A percentile compares a stretch with the other conserved stretches of the same genome.
Evolutionary conservation across 1,284 basidiomycete species (phyloP).

Genomic region (Leccinum brunneo-olivaceum): DNA sequence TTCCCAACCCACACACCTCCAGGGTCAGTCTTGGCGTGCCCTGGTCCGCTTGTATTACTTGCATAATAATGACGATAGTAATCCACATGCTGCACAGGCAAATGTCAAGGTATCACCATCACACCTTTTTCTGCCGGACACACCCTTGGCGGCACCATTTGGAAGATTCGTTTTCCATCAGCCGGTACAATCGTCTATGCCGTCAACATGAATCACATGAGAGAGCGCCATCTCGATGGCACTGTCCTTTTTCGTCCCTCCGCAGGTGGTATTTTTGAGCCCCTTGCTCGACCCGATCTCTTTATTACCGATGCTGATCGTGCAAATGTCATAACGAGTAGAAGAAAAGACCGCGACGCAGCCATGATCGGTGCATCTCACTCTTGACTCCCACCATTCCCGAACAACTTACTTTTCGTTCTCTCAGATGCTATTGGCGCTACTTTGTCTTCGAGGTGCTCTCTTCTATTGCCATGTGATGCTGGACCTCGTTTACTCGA

Average conservation of each 20-base stretch:
- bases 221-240: conserved; percentile 92
- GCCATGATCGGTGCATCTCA: conserved; percentile 70
- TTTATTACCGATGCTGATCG: conserved; percentile 92
- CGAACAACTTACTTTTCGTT: conserved; percentile 6
- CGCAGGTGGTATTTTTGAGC: conserved; percentile 78
- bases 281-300: conserved; percentile 82
- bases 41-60: conserved; percentile 5
- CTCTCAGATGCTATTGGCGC: conserved; percentile 60
- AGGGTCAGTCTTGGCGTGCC: conserved; percentile 51
- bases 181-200: conserved; percentile 95
- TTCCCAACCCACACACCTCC: conserved; percentile 91
- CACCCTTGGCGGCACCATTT: conserved; percentile 93
- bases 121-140: conserved; percentile 96
- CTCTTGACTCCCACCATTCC: neutral
- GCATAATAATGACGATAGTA: conserved; percentile 1
- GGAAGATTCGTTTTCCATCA: conserved; percentile 96
- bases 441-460: conserved; percentile 71
- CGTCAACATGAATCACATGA: conserved; percentile 94
- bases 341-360: conserved; percentile 87
- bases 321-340: conserved; percentile 74
- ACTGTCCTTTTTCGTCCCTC: conserved; percentile 76
- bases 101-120: conserved; percentile 87
- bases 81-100: conserved; percentile 43
- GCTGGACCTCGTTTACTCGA: conserved; percentile 91
- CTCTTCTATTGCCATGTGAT: conserved; percentile 89